These are phyloP conservation scores for Sporothrix humicola DNA, from an alignment of 2,329 filamentous ascomycete species.

Conservation along the genomic window DNA sequence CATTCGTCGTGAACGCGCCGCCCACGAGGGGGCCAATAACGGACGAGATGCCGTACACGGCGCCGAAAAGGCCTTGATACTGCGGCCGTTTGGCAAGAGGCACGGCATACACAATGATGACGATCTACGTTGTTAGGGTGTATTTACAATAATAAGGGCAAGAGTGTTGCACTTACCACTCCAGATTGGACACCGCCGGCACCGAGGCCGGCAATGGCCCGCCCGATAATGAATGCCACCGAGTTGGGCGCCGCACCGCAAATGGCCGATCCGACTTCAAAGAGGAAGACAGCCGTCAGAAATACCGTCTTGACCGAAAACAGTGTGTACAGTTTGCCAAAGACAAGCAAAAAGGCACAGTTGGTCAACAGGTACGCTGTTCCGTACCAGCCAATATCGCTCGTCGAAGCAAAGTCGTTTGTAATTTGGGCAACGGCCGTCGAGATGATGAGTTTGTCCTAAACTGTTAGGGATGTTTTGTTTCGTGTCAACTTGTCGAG, in stretches of 20 bases:
- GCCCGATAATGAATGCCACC: background rate
- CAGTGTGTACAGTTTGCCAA: conserved; percentile 46
- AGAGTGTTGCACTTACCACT: conserved; percentile 29
- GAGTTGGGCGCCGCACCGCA: conserved; percentile 39
- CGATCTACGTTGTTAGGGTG: conserved; percentile 35
- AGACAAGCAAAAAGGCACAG: conserved; percentile 44
- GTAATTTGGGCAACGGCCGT: conserved; percentile 30
- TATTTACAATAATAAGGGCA: background rate
- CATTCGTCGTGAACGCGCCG: conserved; percentile 47
- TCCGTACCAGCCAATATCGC: conserved; percentile 33
- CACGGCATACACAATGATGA: conserved; percentile 45
- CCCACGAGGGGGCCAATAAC: conserved; percentile 48
- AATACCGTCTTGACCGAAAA: conserved; percentile 8
- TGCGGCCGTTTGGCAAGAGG: conserved; percentile 46
- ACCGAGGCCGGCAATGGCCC: conserved; percentile 10
- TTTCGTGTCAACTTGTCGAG: no score
- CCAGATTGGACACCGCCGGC: conserved; percentile 43
- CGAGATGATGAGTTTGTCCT: conserved; percentile 39
- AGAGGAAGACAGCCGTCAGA: background rate
- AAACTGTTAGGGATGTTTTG: background rate
- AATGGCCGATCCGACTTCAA: conserved; percentile 47
- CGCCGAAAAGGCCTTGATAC: conserved; percentile 47
- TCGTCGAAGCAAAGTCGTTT: conserved; percentile 29
- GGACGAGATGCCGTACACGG: conserved; percentile 47
- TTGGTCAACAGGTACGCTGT: conserved; percentile 29